phyloP scores from a whole-genome alignment of 495 filamentous ascomycete genomes.

The Cudoniella acicularis region DNA sequence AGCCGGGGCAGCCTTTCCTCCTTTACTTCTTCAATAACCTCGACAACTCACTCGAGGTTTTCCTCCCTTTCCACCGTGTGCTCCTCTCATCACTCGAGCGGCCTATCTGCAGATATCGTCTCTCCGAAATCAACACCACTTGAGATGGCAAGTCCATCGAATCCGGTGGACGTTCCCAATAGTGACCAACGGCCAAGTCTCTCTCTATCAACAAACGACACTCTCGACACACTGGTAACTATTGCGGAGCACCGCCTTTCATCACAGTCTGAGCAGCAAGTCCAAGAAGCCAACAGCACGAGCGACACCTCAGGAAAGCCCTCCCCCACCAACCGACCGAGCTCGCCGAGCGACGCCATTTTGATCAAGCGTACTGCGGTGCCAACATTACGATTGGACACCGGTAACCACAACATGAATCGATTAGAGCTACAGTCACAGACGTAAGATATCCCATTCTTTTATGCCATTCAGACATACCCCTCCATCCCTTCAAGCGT shows the following conservation, averaged over 20 bases:
- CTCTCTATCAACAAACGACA: slow-evolving; percentile 17
- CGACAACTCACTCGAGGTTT: slow-evolving; percentile 22
- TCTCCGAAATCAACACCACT: not conserved
- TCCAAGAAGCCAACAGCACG: not conserved
- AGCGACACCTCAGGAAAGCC: not conserved
- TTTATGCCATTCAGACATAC: not conserved
- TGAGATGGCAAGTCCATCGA: not conserved
- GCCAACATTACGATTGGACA: slow-evolving; percentile 17
- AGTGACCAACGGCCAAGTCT: not conserved
- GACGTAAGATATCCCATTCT: slow-evolving; percentile 7
- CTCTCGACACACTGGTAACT: slow-evolving; percentile 14
- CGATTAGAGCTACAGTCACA: not conserved
- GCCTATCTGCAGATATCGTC: not conserved
- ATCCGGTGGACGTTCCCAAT: not conserved
- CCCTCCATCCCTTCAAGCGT: not conserved
- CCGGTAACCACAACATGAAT: slow-evolving; percentile 10
- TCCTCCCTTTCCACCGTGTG: slow-evolving; percentile 26
- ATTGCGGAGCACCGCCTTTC: slow-evolving; percentile 15
- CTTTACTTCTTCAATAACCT: slow-evolving; percentile 23
- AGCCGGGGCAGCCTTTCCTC: slow-evolving; percentile 27
- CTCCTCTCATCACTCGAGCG: slow-evolving; percentile 12
- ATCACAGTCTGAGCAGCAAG: not conserved
- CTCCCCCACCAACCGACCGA: slow-evolving; percentile 5
- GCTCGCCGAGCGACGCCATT: slow-evolving; percentile 27
- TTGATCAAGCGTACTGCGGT: slow-evolving; percentile 21